Percentiles rank a stretch among this genome's conserved stretches.
Evolutionary conservation across 306 rosid genomes (phyloP).

Genomic region (Quercus parvula): DNA sequence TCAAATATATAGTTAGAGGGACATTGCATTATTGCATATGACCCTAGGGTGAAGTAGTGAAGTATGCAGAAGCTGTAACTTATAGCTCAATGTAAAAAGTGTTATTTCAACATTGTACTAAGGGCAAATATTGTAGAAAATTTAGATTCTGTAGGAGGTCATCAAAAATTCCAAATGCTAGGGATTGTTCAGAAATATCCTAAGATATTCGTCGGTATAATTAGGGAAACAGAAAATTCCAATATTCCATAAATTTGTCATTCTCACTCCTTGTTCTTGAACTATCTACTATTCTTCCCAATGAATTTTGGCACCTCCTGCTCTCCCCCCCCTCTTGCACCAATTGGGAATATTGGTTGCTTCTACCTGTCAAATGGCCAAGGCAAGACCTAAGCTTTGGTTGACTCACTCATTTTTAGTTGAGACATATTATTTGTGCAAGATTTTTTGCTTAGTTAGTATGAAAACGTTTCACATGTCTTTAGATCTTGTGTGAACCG

Average conservation of each 20-base stretch:
- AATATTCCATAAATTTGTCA: background rate
- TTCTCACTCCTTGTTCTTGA: background rate
- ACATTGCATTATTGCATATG: too few relatives aligned
- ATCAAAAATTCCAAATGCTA: background rate
- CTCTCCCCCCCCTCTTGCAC: background rate
- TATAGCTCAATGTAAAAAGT: background rate
- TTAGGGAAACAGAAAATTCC: background rate
- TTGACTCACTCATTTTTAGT: background rate
- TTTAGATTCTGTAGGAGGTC: background rate
- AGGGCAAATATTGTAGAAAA: background rate
- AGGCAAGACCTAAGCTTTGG: background rate
- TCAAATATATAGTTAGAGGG: too few relatives aligned
- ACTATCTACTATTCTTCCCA: slow-evolving; percentile 17
- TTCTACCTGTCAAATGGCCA: slow-evolving; percentile 16
- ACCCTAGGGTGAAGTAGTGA: too few relatives aligned
- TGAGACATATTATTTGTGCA: background rate
- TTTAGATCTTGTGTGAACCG: background rate
- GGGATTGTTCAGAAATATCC: background rate
- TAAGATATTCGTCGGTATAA: background rate
- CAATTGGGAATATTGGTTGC: background rate
- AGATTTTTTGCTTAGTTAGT: background rate
- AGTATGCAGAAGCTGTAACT: background rate
- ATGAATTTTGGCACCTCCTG: background rate
- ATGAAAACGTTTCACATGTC: slow-evolving; percentile 3
- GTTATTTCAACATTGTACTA: background rate